phyloP scores from a whole-genome alignment of 768 basidiomycete species.

The Lentinula edodes region DNA sequence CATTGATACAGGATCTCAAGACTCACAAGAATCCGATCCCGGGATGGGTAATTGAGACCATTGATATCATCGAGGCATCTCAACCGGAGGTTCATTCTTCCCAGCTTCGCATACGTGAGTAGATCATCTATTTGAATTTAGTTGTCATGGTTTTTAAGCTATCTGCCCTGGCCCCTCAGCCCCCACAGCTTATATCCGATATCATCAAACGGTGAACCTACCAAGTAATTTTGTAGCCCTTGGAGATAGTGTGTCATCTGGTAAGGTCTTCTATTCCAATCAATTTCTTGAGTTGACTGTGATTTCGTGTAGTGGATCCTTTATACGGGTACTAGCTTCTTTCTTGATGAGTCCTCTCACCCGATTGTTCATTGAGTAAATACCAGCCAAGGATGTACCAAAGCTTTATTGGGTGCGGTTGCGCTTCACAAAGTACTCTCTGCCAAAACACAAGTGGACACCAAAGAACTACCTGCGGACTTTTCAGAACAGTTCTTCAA shows the following conservation, averaged over 20 bases:
- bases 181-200: constrained; percentile 11
- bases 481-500: constrained; percentile 9
- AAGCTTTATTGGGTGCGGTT: constrained; percentile 14
- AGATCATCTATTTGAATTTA: too few species aligned
- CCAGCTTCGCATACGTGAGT: too few species aligned
- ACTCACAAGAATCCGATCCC: constrained; percentile 8
- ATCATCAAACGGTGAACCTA: constrained; percentile 8
- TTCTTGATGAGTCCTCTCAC: not conserved
- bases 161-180: constrained; percentile 8
- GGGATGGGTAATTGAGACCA: constrained; percentile 8
- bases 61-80: constrained; percentile 12
- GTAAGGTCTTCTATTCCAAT: not conserved
- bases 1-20: constrained; percentile 9
- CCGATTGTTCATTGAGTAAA: not conserved
- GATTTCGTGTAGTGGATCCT: constrained; percentile 9
- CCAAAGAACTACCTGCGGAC: not conserved
- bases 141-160: too few species aligned
- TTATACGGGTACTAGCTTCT: constrained; percentile 11
- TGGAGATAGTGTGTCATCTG: constrained; percentile 10
- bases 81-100: not conserved
- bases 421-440: constrained; percentile 8
- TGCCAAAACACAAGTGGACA: not conserved
- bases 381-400: constrained; percentile 14
- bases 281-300: too few species aligned
- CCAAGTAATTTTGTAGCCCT: constrained; percentile 15